phyloP scores from a whole-genome alignment of 2,329 filamentous ascomycete genomes.

The Fusarium sp. region DNA sequence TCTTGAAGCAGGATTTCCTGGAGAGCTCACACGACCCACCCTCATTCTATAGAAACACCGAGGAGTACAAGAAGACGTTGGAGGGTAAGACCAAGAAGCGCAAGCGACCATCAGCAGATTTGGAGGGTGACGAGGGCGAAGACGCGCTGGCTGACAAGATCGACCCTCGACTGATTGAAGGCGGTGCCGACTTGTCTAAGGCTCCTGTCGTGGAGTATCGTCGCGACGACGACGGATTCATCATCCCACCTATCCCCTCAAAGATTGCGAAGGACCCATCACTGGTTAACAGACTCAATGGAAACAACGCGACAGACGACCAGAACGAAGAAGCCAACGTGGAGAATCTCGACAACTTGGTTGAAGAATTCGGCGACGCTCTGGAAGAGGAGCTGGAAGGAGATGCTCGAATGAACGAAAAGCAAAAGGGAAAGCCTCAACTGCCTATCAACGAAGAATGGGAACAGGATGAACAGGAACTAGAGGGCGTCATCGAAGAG shows the following conservation, averaged over 20 bases:
- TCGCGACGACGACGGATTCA: conserved; percentile 76
- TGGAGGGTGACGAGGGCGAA: conserved; percentile 39
- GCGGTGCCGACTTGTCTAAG: conserved; percentile 51
- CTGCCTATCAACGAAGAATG: conserved; percentile 72
- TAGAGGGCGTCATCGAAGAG: conserved; percentile 78
- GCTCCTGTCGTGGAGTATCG: conserved; percentile 55
- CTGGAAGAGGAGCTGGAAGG: conserved; percentile 47
- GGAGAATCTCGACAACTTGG: conserved; percentile 55
- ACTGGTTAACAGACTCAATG: conserved; percentile 36
- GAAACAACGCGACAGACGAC: conserved; percentile 6
- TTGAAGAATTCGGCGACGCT: conserved; percentile 58
- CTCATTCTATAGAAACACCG: conserved; percentile 77
- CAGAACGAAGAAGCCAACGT: conserved; percentile 40
- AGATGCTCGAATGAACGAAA: conserved; percentile 33
- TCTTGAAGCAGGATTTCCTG: conserved; percentile 77
- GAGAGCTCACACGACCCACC: conserved; percentile 86
- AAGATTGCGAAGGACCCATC: conserved; percentile 51
- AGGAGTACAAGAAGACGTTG: conserved; percentile 68
- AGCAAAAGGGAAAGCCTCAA: conserved; percentile 53
- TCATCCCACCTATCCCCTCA: conserved; percentile 67
- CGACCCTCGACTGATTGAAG: conserved; percentile 39
- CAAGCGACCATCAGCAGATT: conserved; percentile 54
- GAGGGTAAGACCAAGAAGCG: conserved; percentile 62
- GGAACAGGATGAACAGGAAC: conserved; percentile 71
- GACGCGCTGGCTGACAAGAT: conserved; percentile 18